Base-by-base conservation (phyloP, 2,329 filamentous ascomycete species). In the Penicillium sp. region DNA sequence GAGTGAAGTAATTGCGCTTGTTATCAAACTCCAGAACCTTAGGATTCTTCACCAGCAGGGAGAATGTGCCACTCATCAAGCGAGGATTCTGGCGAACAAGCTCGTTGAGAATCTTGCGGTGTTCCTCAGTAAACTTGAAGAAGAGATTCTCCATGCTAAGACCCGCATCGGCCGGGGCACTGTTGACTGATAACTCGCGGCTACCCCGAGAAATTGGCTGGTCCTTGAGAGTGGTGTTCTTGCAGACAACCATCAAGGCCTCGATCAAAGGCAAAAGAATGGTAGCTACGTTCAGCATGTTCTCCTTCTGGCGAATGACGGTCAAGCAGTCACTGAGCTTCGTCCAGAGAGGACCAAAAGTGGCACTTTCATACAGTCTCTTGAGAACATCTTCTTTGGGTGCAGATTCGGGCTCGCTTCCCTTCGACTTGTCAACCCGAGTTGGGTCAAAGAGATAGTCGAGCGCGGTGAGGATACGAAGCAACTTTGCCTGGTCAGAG, bases 1-100 rank as follows among this genome's bases (percentile, higher is more conserved):
- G 90, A 72, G 87, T 97, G 82, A 99, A 99, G 82, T 96, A 99
- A 77, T 96, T 98, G 68, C 95, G 92, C 81, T 99, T 99, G 80
- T 99, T 99, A 79, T 99, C 95, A 69, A 99, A 99, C 71, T 99
- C 95, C 13, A 99, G 82, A 3, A 99, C 96, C 82, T 98, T 99
- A 26, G 95, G 96, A 71, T 99, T 99, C 81, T 96, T 97, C 61
- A 98, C 95, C 48, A 99, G 79, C 16, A 99, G 83, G 11, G 93
- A 93, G 77, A 99, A 97, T 3, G 93, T 97, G 52, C 95, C 95
- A 57, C 93, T 97, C 96, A 99, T 99, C 62, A 99, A 86, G 75
- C 96, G 96, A 29, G 96, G 95, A 65, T 96, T 98, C 70, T 96
- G 91, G 62, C 96, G 89, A 54, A 99, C 95, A 63, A 99, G 89